Evolutionary conservation across 2,329 filamentous ascomycete genomes (phyloP).

Genomic region (Fusarium miscanthi): DNA sequence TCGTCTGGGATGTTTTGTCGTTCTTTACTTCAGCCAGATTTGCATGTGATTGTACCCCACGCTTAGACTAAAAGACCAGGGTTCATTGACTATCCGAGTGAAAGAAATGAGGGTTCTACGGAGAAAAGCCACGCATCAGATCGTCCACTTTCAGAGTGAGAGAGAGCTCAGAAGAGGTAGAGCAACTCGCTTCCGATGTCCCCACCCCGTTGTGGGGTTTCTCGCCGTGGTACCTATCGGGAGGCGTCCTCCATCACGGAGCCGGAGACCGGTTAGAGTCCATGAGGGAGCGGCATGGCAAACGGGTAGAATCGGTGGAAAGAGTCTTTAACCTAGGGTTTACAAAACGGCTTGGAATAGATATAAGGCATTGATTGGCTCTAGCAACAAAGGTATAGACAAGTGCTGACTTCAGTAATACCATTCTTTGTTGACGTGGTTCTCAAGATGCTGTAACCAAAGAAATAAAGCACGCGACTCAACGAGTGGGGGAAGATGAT

Average conservation of each 20-base stretch:
- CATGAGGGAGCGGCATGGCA: constrained; percentile 25
- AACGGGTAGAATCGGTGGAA: constrained; percentile 37
- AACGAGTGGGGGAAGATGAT: constrained; percentile 33
- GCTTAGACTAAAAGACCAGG: constrained; percentile 19
- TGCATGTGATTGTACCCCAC: constrained; percentile 39
- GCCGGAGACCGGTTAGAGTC: constrained; percentile 39
- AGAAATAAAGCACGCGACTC: constrained; percentile 33
- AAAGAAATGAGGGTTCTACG: constrained; percentile 21
- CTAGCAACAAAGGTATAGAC: neutral
- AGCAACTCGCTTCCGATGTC: constrained; percentile 33
- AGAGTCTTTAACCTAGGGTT: neutral
- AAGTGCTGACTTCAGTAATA: neutral
- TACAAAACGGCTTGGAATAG: neutral
- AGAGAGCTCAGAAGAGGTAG: constrained; percentile 6
- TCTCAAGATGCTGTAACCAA: neutral
- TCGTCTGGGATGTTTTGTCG: constrained; percentile 5
- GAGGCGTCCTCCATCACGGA: constrained; percentile 41
- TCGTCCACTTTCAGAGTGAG: neutral
- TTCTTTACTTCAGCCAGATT: constrained; percentile 8
- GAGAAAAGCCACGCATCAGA: constrained; percentile 20
- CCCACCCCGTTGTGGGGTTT: constrained; percentile 40
- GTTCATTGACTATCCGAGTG: neutral
- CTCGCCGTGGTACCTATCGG: constrained; percentile 42
- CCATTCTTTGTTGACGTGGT: neutral
- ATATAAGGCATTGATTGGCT: neutral